Base-by-base conservation (phyloP, 345 rosid genomes). In the Murraya paniculata region DNA sequence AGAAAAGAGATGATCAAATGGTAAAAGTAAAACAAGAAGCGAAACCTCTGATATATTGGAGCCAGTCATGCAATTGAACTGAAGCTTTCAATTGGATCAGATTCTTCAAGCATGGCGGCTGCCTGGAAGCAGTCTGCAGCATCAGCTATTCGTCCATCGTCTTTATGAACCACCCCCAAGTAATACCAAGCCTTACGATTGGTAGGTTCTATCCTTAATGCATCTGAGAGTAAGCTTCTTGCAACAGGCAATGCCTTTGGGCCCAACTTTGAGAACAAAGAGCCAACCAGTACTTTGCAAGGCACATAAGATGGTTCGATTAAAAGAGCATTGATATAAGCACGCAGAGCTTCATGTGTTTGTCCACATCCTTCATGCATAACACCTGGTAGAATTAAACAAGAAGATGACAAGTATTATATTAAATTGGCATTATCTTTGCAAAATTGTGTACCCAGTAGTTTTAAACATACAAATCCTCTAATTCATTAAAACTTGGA, bases 121-220 rank as follows among this genome's bases (percentile, higher is more conserved):
- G 99, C 99, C 85, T 91, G 96, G 85, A 95, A 92, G 86, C 97
- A 92, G 74, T 95, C 98, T 18, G 85, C 82, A 11, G 98, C 98
- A 83, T 93, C 99, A 56, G 93, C 93, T 72, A 89, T 84, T 72
- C 98, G 95, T 45, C 99, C 98, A 72, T 91, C 95, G 27, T 83
- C 86, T 74, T 82, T 89, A 76, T 92, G 97, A 71, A 95, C 89
- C 87, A 88, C 71, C 45, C 99, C 99, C 81, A 95, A 81, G 86
- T 93, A 80, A 82, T 91, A 90, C 96, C 98, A 95, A 80, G 98
- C 99, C 88, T 76, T 87, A 5, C 90, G 80, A 80, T 89, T 95
- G 33, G 96, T 93, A 3, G 98, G 98, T 82, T 95, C 99, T 4
- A 93, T 82, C 86, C 91, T 89, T 81, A 93, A 85, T 30, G 99